phyloP scores from a whole-genome alignment of 2,329 filamentous ascomycete species.

The Colletotrichum scovillei region DNA sequence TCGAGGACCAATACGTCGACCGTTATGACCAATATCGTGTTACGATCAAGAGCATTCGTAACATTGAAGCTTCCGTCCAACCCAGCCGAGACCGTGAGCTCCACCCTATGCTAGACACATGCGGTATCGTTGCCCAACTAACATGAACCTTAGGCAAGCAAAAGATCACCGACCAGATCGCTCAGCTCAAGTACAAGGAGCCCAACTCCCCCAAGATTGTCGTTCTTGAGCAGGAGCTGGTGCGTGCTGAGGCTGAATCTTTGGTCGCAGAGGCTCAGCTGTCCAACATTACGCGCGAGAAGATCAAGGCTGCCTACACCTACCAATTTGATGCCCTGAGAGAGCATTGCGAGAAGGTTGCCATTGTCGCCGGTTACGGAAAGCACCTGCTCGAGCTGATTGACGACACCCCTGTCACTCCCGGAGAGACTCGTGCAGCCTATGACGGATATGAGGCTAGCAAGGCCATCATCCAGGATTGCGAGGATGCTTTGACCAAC shows the following conservation, averaged over 20 bases:
- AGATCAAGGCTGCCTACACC: constrained; percentile 97
- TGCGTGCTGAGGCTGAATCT: constrained; percentile 98
- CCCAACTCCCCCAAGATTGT: constrained; percentile 98
- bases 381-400: constrained; percentile 98
- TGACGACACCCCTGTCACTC: constrained; percentile 96
- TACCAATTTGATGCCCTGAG: constrained; percentile 98
- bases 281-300: constrained; percentile 99
- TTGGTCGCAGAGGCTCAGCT: constrained; percentile 97
- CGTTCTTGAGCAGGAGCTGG: constrained; percentile 97
- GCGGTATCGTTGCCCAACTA: not conserved
- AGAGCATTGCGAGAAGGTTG: constrained; percentile 98
- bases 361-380: constrained; percentile 96
- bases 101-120: not conserved
- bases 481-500: constrained; percentile 96
- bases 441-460: constrained; percentile 99
- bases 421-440: constrained; percentile 92
- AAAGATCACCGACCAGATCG: constrained; percentile 99
- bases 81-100: constrained; percentile 92
- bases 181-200: constrained; percentile 99
- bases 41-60: constrained; percentile 99
- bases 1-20: constrained; percentile 98
- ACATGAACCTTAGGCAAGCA: constrained; percentile 79
- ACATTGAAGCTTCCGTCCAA: constrained; percentile 98
- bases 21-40: constrained; percentile 99
- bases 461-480: constrained; percentile 99